phyloP scores from a whole-genome alignment of 2,329 filamentous ascomycete species.

The Colletotrichum sidae region DNA sequence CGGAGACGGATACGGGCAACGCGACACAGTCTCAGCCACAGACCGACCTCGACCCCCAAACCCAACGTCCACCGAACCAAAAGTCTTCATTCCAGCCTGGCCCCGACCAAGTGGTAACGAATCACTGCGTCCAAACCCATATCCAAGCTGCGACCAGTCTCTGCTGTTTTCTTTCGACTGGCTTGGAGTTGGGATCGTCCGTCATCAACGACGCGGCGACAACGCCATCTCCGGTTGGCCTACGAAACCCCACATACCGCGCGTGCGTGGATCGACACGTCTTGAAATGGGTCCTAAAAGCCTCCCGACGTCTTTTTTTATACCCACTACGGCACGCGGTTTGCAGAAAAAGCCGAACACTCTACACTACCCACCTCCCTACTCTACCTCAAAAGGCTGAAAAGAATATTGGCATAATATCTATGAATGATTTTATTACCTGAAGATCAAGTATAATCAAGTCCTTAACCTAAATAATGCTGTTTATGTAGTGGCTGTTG shows the following conservation, averaged over 20 bases:
- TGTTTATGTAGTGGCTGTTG: too few relatives aligned
- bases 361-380: too few relatives aligned
- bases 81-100: constrained; percentile 19
- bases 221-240: not conserved
- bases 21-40: not conserved
- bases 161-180: constrained; percentile 4
- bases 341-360: not conserved
- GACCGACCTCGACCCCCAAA: not conserved
- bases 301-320: too few relatives aligned
- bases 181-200: not conserved
- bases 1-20: too few relatives aligned
- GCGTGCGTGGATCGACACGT: not conserved
- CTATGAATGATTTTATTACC: too few relatives aligned
- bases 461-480: too few relatives aligned
- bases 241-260: too few relatives aligned
- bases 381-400: too few relatives aligned
- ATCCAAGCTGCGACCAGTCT: not conserved
- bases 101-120: constrained; percentile 48
- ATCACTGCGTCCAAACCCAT: constrained; percentile 39
- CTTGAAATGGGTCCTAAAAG: not conserved
- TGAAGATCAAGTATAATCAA: too few relatives aligned
- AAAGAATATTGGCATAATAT: too few relatives aligned
- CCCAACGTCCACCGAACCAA: not conserved
- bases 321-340: not conserved
- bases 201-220: not conserved